Conservation (phyloP, 1,139 yeast species). For the Kazachstania sp. region DNA sequence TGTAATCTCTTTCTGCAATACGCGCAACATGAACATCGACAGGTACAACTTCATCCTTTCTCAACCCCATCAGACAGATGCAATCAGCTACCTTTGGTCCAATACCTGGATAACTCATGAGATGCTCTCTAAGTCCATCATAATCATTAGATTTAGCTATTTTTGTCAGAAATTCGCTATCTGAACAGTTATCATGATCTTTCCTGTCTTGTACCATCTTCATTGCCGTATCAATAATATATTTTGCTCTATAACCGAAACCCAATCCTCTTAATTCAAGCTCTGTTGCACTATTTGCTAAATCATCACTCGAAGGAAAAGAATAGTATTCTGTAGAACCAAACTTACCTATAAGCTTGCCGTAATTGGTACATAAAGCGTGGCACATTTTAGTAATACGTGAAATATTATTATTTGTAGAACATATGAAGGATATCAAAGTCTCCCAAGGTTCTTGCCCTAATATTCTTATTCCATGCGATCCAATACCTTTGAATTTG, state of each 20-base stretch:
- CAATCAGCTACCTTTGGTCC: constrained; percentile 99
- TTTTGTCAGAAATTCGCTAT: constrained; percentile 16
- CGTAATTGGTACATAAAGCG: constrained; percentile 62
- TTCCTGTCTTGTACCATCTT: constrained; percentile 32
- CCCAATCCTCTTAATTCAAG: constrained; percentile 38
- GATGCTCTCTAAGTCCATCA: constrained; percentile 50
- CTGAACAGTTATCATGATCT: constrained; percentile 23
- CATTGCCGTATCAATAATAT: constrained; percentile 69
- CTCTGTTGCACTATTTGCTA: constrained; percentile 38
- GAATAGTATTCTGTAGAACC: constrained; percentile 56
- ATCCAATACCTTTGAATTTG: constrained; percentile 34
- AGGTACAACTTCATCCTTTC: constrained; percentile 83
- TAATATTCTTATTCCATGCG: constrained; percentile 67
- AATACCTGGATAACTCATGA: constrained; percentile 72
- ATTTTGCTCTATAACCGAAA: constrained; percentile 91
- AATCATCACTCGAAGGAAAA: constrained; percentile 59
- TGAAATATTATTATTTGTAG: constrained; percentile 91
- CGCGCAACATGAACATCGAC: constrained; percentile 96
- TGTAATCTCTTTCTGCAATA: constrained; percentile 77
- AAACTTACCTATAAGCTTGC: constrained; percentile 47
- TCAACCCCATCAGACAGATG: constrained; percentile 83
- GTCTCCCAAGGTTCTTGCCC: constrained; percentile 98
- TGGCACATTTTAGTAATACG: constrained; percentile 93
- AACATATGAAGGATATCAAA: constrained; percentile 79
- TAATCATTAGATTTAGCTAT: constrained; percentile 13